Base-by-base conservation (phyloP, 1,284 basidiomycete species). In the Schizopora paradoxa region DNA sequence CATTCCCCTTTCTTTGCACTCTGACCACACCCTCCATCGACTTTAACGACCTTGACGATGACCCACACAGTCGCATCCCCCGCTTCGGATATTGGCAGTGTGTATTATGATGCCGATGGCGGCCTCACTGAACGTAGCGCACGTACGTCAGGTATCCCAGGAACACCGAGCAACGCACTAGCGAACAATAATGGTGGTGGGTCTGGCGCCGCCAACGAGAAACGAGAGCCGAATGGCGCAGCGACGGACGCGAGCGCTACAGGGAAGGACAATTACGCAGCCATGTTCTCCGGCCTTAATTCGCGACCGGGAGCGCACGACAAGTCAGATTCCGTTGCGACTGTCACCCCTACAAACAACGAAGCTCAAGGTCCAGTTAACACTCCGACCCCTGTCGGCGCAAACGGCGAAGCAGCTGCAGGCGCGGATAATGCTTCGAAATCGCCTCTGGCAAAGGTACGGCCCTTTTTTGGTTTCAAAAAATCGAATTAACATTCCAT, bases 61-160 rank as follows among this genome's bases (percentile, higher is more conserved):
- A 26, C 43, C 5, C 18, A 32, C 14, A 33, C 38, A 4, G 18
- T 43, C 27, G 41, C 26, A 43, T 16, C 39, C 23, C 10, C 49
- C n/a, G 34, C 26, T 6, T 47, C 45, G 11, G 49, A 51, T 27
- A 51, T 40, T 16, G 41, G 43, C 28, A 43, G 48, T 46, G 45
- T 51, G 41, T 51, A 51, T 31, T 51, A 42, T 32, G 49, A 47
- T 26, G 45, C 49, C 6, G 27, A 43, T 28, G 40, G 32, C 14
- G 43, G 23, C n/a, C 41, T 32, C 23, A 7, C n/a, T 28, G 39
- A 48, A 26, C 40, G 35, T 31, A 13, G 32, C 33, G 41, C 45
- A 40, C 45, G 28, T 31, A 39, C 36, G 32, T 28, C 23, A 21
- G 32, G 16, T 31, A 21, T 19, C 37, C 45, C 14, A 16, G 45